Evolutionary conservation across 257 asterid species (phyloP).

Genomic region (Solanum dulcamara): DNA sequence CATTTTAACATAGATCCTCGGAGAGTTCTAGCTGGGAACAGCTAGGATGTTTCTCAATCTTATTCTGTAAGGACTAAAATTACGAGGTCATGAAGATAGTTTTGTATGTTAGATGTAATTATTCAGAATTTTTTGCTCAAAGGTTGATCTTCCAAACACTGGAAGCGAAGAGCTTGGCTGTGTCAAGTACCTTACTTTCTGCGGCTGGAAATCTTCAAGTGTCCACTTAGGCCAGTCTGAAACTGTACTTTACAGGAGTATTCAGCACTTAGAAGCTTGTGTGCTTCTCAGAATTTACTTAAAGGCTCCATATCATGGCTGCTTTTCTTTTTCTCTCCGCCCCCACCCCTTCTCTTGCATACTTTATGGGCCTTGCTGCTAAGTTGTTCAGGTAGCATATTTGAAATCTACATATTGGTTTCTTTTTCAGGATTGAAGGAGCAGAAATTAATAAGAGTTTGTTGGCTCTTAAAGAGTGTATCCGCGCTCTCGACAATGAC

Average conservation of each 20-base stretch:
- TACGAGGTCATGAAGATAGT: neutral
- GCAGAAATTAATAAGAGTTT: slow-evolving; percentile 99
- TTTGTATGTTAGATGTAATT: neutral
- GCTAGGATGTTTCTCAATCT: neutral
- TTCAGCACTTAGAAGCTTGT: neutral
- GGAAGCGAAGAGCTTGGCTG: neutral
- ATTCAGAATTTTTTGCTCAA: neutral
- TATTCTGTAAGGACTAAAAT: neutral
- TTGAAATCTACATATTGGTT: neutral
- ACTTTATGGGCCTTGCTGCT: neutral
- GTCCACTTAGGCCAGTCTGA: neutral
- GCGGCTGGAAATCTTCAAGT: neutral
- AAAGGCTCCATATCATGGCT: neutral
- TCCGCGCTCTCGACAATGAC: slow-evolving; percentile 98
- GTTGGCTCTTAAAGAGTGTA: slow-evolving; percentile 95
- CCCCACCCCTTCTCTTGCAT: neutral
- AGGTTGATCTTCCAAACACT: neutral
- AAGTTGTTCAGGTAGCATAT: neutral
- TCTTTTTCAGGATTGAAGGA: slow-evolving; percentile 76
- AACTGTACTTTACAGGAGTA: neutral
- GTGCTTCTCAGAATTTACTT: neutral
- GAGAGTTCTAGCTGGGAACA: neutral
- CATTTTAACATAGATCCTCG: neutral
- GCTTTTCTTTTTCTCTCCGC: neutral
- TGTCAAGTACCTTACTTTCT: neutral